Percentiles rank a stretch among this genome's conserved stretches.
Conservation (phyloP, 2,329 filamentous ascomycete species). For the Cladophialophora chaetospira region DNA sequence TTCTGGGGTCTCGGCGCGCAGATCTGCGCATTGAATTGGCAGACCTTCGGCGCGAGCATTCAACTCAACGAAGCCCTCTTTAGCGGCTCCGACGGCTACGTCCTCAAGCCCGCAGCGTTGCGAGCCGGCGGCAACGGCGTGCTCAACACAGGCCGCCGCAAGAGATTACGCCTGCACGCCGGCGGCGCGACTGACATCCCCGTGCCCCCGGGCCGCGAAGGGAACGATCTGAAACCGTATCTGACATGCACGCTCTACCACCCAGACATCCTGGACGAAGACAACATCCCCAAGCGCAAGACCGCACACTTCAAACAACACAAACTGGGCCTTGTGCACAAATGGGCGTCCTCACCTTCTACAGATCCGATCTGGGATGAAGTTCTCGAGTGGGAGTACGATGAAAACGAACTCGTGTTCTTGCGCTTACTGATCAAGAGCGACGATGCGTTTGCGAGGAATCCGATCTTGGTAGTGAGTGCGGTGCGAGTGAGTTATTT, state of each 20-base stretch:
- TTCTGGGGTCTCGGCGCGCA: conserved; percentile 33
- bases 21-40: conserved; percentile 33
- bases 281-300: conserved; percentile 28
- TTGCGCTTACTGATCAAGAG: conserved; percentile 33
- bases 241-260: conserved; percentile 31
- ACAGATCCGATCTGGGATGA: conserved; percentile 33
- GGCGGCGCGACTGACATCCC: conserved; percentile 31
- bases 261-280: conserved; percentile 22
- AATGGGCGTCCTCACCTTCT: conserved; percentile 20
- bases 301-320: conserved; percentile 32
- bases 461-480: conserved; percentile 30
- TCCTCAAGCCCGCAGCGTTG: conserved; percentile 30
- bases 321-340: conserved; percentile 28
- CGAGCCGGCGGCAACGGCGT: conserved; percentile 24
- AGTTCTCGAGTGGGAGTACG: conserved; percentile 31
- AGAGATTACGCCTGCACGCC: conserved; percentile 29
- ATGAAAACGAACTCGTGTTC: conserved; percentile 32
- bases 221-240: conserved; percentile 32
- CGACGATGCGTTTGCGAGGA: conserved; percentile 31
- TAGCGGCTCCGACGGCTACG: conserved; percentile 31
- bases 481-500: conserved; percentile 32
- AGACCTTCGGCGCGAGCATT: conserved; percentile 32
- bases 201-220: conserved; percentile 24
- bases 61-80: conserved; percentile 34
- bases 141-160: conserved; percentile 18